Base-by-base conservation (phyloP, 1,284 basidiomycete genomes). In the Entoloma clypeatum region DNA sequence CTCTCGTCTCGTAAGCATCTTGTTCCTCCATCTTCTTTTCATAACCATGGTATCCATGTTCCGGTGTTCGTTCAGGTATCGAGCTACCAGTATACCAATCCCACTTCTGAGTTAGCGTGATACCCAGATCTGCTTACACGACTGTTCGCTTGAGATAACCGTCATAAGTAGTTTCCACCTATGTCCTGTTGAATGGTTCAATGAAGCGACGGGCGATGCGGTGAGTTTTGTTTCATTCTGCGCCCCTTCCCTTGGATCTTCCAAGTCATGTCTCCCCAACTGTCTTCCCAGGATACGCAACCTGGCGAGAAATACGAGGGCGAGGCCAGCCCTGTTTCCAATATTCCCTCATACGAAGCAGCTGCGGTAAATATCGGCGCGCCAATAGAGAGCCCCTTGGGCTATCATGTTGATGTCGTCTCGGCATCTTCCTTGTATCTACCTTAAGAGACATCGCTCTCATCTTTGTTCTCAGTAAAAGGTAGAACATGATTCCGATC, bases 361-460 rank as follows among this genome's bases (percentile, higher is more conserved):
- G 57, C 57, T 8, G 57, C 51, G 7, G 59, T 60, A 4, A 54
- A 54, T 3, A 48, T 52, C 30, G 62, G 61, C 34, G 62, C 64
- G 4, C 64, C 64, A 0, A 59, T 55, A 9, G 64, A 66, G 41
- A 57, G 66, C 44, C 69, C 69, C 9, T 55, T 72, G 28, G 69
- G 69, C 2, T 62, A 61, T 44, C 57, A 71, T 56, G 66, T 71
- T 30, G 65, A 63, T 37, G 58, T 63, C 41, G 36, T 69, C 7
- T 63, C 60, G 23, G 68, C 27, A 52, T 69, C 10, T 65, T 69
- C 49, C 44, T 65, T 48, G 59, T 62, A 33, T 26, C 49, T 37
- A 27, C 13, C 16, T 18, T n/a, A n/a, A n/a, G n/a, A n/a, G n/a
- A n/a, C 18, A 27, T 25, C n/a, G 2, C 28, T 22, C 39, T 8